These are phyloP conservation scores for Penicillium macrosclerotiorum DNA, from an alignment of 495 filamentous ascomycete genomes.

Conservation along the genomic window DNA sequence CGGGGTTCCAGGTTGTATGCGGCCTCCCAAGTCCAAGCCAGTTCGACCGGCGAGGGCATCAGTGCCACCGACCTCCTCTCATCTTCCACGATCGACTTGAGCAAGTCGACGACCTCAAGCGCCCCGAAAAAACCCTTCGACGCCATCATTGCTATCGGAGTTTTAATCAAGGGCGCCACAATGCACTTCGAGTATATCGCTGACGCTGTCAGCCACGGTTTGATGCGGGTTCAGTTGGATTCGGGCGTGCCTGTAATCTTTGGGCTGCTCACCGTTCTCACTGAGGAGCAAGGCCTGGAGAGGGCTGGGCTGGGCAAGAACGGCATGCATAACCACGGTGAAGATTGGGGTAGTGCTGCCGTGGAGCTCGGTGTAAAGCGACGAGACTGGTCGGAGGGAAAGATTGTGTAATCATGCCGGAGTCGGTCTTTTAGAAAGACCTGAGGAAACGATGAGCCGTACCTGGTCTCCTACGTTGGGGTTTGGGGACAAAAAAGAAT, in stretches of 20 bases:
- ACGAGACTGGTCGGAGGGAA: constrained; percentile 47
- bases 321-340: constrained; percentile 74
- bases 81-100: constrained; percentile 65
- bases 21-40: constrained; percentile 80
- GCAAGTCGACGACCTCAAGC: constrained; percentile 26
- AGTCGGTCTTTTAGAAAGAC: constrained; percentile 2
- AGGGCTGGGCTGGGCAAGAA: constrained; percentile 71
- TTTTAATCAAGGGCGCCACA: constrained; percentile 95
- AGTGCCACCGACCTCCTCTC: constrained; percentile 77
- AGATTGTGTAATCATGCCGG: constrained; percentile 29
- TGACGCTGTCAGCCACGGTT: constrained; percentile 81
- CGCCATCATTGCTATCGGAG: constrained; percentile 91
- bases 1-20: constrained; percentile 79
- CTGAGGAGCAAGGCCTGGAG: constrained; percentile 79
- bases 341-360: constrained; percentile 77
- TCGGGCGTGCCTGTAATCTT: constrained; percentile 86
- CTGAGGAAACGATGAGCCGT: too few species aligned
- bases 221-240: constrained; percentile 94
- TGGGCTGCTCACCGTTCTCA: constrained; percentile 85
- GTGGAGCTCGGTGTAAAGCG: constrained; percentile 49
- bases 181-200: constrained; percentile 99
- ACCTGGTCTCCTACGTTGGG: too few species aligned
- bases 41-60: constrained; percentile 53
- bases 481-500: constrained; percentile 11
- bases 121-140: constrained; percentile 67